Base-by-base conservation (phyloP, 2,329 filamentous ascomycete genomes). In the Ramichloridium luteum region DNA sequence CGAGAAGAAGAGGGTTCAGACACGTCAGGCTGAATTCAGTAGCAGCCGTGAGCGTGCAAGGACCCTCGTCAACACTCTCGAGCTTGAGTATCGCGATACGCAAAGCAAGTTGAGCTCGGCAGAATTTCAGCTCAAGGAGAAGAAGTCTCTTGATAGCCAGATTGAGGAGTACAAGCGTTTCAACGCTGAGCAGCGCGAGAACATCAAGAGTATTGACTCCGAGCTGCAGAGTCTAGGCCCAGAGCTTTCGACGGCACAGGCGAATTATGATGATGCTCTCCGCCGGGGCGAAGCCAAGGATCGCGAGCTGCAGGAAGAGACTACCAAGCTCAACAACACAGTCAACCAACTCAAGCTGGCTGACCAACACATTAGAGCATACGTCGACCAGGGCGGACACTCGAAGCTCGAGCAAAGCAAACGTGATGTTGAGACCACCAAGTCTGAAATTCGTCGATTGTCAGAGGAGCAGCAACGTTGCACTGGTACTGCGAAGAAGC, bases 81-180 rank as follows among this genome's bases (percentile, higher is more conserved):
- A 94, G 56, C 65, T 90, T 4, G 77, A 90, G 49, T 68, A 76
- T 37, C 78, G 80, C 47, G 80, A 92, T 55, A 62, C 81, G 25
- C 73, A 70, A 38, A 79, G 77, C 50, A 80, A 80, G 42, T 66
- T 94, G 31, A 77, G 69, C 45, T 72, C 70, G 31, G 74, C 80
- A 2, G 67, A 70, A 28, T 77, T 79, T 36, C 76, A 86, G 47
- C 65, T 96, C 15, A 84, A 92, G 53, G 84, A 82, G 57, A 93
- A 86, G 61, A 68, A 70, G 23, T 69, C 72, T 26, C 64, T 93
- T 13, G 64, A 74, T 39, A 62, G 64, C 25, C 80, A 85, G 40
- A 74, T 96, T 17, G 74, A 83, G 37, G 71, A 80, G 34, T 69
- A 82, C 43, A 83, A 76, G 48, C 71, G 71, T 6, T 70, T 78